Evolutionary conservation across 164 flowering plant species (phyloP).

Genomic region (Aristolochia fimbriata): DNA sequence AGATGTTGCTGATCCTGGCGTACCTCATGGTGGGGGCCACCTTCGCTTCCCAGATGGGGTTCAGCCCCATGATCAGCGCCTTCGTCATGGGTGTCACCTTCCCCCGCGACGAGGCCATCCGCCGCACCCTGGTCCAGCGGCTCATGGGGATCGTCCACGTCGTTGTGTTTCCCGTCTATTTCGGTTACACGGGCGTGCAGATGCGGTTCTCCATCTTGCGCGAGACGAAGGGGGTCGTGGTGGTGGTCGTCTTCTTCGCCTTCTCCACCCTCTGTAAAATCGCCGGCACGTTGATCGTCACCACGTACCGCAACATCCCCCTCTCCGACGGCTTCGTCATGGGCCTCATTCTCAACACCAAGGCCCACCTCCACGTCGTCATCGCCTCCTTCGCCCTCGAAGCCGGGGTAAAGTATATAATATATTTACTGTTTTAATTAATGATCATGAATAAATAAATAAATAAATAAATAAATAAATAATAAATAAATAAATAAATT

Average conservation of each 20-base stretch:
- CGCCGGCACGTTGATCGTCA: conserved; percentile 42
- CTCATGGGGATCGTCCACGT: conserved; percentile 33
- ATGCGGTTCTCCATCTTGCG: conserved; percentile 16
- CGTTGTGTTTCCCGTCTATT: conserved; percentile 55
- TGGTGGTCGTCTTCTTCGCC: conserved; percentile 16
- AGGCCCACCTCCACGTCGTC: conserved; percentile 51
- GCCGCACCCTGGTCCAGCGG: conserved; percentile 38
- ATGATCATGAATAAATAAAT: no score
- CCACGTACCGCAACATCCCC: conserved; percentile 35
- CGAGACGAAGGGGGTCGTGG: neutral
- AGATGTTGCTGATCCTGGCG: no score
- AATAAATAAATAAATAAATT: no score
- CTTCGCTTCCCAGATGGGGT: conserved; percentile 6
- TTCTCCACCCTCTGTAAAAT: conserved; percentile 45
- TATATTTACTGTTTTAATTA: no score
- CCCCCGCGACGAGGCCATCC: conserved; percentile 57
- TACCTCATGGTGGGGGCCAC: no score
- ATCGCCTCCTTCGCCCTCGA: conserved; percentile 17
- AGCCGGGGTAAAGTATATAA: conserved; percentile 22
- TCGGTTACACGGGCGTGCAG: conserved; percentile 54
- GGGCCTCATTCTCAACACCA: conserved; percentile 39
- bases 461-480: no score
- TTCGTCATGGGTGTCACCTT: conserved; percentile 43
- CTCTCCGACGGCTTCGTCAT: conserved; percentile 34
- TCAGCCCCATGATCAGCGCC: conserved; percentile 27